These are phyloP conservation scores for Pseudognaphalium luteoalbum DNA, from an alignment of 129 eudicot genomes.

Conservation along the genomic window DNA sequence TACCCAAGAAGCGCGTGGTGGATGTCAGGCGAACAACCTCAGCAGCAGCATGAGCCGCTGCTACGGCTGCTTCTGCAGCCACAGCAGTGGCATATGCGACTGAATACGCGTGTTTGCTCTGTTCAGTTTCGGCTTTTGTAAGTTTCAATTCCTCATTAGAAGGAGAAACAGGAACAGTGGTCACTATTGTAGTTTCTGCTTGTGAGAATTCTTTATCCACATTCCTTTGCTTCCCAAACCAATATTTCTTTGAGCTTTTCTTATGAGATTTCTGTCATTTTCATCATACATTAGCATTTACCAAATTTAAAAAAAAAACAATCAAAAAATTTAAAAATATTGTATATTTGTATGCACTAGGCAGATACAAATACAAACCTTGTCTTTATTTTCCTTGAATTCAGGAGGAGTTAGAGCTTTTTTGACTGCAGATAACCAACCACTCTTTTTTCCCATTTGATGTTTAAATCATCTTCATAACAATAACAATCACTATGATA, in stretches of 20 bases:
- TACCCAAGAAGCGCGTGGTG: slow-evolving; percentile 38
- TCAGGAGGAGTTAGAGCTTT: slow-evolving; percentile 67
- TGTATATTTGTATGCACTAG: not conserved
- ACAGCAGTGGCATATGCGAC: slow-evolving; percentile 72
- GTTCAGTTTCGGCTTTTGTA: slow-evolving; percentile 56
- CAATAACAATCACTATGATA: slow-evolving; percentile 21
- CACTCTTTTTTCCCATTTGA: slow-evolving; percentile 73
- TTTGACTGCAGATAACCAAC: slow-evolving; percentile 71
- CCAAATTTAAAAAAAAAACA: not conserved
- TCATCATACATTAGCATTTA: slow-evolving; percentile 9
- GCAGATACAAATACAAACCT: slow-evolving; percentile 30
- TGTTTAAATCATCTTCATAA: slow-evolving; percentile 50
- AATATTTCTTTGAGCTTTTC: slow-evolving; percentile 49
- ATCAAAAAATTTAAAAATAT: not conserved
- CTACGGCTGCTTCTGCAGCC: slow-evolving; percentile 81
- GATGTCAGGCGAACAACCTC: slow-evolving; percentile 66
- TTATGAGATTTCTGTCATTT: slow-evolving; percentile 42
- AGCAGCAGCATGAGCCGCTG: slow-evolving; percentile 72
- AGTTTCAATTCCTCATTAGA: slow-evolving; percentile 42
- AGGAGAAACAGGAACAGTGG: slow-evolving; percentile 39
- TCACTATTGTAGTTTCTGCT: slow-evolving; percentile 24
- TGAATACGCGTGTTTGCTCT: slow-evolving; percentile 69
- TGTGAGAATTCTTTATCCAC: slow-evolving; percentile 30
- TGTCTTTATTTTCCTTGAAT: slow-evolving; percentile 54
- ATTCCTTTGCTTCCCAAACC: slow-evolving; percentile 57